Conservation (phyloP, 2,329 filamentous ascomycete genomes). For the Fusarium chuoi region DNA sequence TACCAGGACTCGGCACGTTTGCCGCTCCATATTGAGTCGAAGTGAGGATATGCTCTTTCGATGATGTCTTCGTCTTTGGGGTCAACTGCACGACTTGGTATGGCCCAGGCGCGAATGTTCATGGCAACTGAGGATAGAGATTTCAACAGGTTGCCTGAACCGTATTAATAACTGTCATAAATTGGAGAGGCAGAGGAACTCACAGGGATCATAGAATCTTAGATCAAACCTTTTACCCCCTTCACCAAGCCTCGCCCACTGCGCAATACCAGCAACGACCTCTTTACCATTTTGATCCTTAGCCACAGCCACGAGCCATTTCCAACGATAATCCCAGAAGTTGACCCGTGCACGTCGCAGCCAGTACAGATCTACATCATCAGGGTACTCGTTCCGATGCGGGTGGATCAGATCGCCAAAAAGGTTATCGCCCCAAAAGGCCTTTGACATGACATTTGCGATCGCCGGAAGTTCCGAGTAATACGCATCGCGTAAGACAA, state of each 20-base stretch:
- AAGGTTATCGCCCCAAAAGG: slow-evolving; percentile 49
- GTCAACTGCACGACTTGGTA: slow-evolving; percentile 22
- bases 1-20: slow-evolving; percentile 47
- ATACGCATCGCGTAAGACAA: slow-evolving; percentile 25
- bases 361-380: slow-evolving; percentile 47
- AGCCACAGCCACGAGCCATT: slow-evolving; percentile 43
- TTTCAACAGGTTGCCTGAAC: slow-evolving; percentile 26
- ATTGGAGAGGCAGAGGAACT: not conserved
- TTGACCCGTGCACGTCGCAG: slow-evolving; percentile 41
- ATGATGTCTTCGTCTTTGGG: slow-evolving; percentile 24
- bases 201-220: slow-evolving; percentile 23
- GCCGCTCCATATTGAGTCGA: slow-evolving; percentile 32
- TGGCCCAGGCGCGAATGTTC: slow-evolving; percentile 11
- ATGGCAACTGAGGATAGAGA: slow-evolving; percentile 28
- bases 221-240: slow-evolving; percentile 24
- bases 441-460: slow-evolving; percentile 44
- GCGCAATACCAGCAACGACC: slow-evolving; percentile 24
- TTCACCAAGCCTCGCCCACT: slow-evolving; percentile 35
- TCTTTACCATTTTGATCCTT: slow-evolving; percentile 27
- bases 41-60: slow-evolving; percentile 28
- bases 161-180: fast-evolving
- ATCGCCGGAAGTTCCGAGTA: slow-evolving; percentile 44
- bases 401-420: slow-evolving; percentile 50
- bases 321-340: slow-evolving; percentile 45
- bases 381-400: slow-evolving; percentile 45